Percentiles rank a stretch among this genome's conserved stretches.
These are phyloP conservation scores for Backusella luteola DNA, from an alignment of 192 early-diverging fungal genomes.

Conservation along the genomic window DNA sequence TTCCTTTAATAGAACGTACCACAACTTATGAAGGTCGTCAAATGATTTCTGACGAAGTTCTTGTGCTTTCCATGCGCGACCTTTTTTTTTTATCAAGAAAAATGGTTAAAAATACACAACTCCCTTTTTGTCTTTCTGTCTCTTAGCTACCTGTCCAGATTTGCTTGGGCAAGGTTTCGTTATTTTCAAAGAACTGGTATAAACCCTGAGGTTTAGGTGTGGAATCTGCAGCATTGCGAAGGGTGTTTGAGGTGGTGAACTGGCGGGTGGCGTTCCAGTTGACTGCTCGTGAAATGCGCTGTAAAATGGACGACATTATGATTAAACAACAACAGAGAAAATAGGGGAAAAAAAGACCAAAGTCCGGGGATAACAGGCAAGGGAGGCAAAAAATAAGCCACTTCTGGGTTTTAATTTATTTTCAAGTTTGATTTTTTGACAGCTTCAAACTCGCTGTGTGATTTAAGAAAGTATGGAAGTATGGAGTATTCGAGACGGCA, in stretches of 20 bases:
- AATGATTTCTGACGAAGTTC: conserved; percentile 93
- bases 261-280: not conserved
- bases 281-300: conserved; percentile 9
- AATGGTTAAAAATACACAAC: not conserved
- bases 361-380: not conserved
- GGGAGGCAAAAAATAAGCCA: conserved; percentile 1
- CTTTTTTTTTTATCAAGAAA: conserved; percentile 33
- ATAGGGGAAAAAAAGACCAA: not conserved
- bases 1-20: conserved; percentile 88
- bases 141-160: conserved; percentile 31
- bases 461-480: too few species aligned
- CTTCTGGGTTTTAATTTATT: not conserved
- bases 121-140: not conserved
- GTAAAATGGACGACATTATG: conserved; percentile 18
- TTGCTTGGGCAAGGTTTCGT: conserved; percentile 28
- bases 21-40: conserved; percentile 95
- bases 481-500: too few species aligned
- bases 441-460: too few species aligned
- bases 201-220: conserved; percentile 12
- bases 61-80: conserved; percentile 84
- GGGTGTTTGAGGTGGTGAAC: conserved; percentile 13
- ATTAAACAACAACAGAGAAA: not conserved
- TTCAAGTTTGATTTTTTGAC: too few species aligned
- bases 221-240: not conserved
- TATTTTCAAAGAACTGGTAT: conserved; percentile 40